Evolutionary conservation across 495 filamentous ascomycete genomes (phyloP).

Genomic region (Parathielavia appendiculata): DNA sequence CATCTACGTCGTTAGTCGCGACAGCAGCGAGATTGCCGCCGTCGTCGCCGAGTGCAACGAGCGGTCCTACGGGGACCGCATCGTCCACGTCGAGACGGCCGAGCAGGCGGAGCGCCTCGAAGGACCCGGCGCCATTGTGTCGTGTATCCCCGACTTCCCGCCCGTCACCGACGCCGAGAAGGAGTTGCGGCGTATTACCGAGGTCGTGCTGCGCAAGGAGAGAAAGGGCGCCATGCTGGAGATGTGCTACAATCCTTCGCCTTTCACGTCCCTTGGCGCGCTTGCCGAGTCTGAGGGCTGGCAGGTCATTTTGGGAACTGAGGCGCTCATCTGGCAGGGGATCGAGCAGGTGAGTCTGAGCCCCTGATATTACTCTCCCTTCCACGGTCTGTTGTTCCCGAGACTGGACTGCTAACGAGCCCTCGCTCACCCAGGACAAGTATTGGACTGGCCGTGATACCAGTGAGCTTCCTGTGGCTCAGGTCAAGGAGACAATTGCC

Average conservation of each 20-base stretch:
- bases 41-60: conserved; percentile 54
- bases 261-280: conserved; percentile 58
- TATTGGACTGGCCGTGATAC: conserved; percentile 57
- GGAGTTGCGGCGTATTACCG: conserved; percentile 49
- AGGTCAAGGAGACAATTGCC: conserved; percentile 49
- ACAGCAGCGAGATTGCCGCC: conserved; percentile 55
- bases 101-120: conserved; percentile 53
- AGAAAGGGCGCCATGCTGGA: conserved; percentile 63
- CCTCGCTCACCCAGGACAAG: conserved; percentile 35
- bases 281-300: conserved; percentile 55
- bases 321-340: conserved; percentile 72
- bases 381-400: not conserved
- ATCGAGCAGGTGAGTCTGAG: conserved; percentile 53
- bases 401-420: not conserved
- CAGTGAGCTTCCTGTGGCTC: conserved; percentile 49
- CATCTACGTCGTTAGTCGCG: conserved; percentile 68
- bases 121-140: conserved; percentile 56
- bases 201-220: conserved; percentile 49
- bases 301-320: conserved; percentile 64
- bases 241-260: conserved; percentile 74
- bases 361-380: not conserved
- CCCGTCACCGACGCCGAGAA: conserved; percentile 58
- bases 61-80: conserved; percentile 45
- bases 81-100: conserved; percentile 53
- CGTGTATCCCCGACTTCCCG: conserved; percentile 64